Conservation (phyloP, 768 basidiomycete genomes). For the Boletus rubescentipes region DNA sequence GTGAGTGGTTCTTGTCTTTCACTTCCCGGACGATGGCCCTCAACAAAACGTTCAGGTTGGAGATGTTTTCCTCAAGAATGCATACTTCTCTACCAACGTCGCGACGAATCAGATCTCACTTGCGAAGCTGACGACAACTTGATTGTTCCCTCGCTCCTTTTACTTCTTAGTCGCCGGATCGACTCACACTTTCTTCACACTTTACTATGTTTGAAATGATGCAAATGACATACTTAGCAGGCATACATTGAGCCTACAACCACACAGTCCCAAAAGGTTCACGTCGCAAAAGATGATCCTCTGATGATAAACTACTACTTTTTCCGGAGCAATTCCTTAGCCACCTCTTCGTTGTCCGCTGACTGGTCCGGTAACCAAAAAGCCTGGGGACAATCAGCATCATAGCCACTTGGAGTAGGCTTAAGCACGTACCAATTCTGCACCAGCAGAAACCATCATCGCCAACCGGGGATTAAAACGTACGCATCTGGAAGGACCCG, state of each 20-base stretch:
- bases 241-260: neutral
- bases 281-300: neutral
- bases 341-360: slow-evolving; percentile 68
- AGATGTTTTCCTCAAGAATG: slow-evolving; percentile 78
- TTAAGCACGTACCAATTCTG: slow-evolving; percentile 66
- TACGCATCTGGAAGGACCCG: slow-evolving; percentile 81
- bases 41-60: slow-evolving; percentile 41
- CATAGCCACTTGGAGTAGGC: neutral
- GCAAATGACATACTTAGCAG: neutral
- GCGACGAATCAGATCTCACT: slow-evolving; percentile 57
- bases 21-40: neutral
- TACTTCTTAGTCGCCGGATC: slow-evolving; percentile 8
- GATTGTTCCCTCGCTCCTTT: neutral
- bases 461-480: slow-evolving; percentile 86
- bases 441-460: slow-evolving; percentile 85
- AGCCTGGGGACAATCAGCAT: slow-evolving; percentile 41
- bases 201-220: neutral
- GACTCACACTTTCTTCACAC: neutral
- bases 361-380: slow-evolving; percentile 69
- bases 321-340: slow-evolving; percentile 66
- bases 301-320: slow-evolving; percentile 22
- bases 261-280: neutral
- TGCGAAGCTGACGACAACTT: slow-evolving; percentile 47
- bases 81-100: slow-evolving; percentile 66
- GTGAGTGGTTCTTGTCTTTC: slow-evolving; percentile 39